These are phyloP conservation scores for Tolypocladium guangdongense DNA, from an alignment of 2,329 filamentous ascomycete species.

Conservation along the genomic window DNA sequence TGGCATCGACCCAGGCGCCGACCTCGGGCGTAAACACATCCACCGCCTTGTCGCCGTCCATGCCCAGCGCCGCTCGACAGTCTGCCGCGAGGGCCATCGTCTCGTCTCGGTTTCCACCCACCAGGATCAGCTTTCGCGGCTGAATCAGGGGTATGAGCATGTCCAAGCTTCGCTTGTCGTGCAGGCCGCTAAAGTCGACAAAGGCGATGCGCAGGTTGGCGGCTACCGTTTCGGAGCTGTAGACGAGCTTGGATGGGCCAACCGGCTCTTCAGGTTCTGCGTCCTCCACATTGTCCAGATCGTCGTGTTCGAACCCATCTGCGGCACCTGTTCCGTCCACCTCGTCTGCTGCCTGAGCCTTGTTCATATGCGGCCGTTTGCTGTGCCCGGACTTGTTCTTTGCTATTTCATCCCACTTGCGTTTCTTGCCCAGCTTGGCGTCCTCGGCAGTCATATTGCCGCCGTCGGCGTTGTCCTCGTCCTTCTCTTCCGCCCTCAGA, in stretches of 20 bases:
- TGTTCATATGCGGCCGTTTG: conserved; percentile 47
- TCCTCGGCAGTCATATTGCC: conserved; percentile 30
- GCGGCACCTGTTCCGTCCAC: conserved; percentile 24
- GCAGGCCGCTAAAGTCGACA: conserved; percentile 84
- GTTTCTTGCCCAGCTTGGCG: conserved; percentile 74
- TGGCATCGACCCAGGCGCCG: conserved; percentile 72
- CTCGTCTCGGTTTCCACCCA: conserved; percentile 69
- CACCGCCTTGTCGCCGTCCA: conserved; percentile 37
- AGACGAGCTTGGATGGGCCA: conserved; percentile 67
- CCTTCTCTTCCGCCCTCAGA: conserved; percentile 81
- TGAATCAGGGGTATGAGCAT: conserved; percentile 93
- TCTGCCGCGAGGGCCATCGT: conserved; percentile 69
- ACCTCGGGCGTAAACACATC: conserved; percentile 74
- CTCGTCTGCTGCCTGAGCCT: conserved; percentile 32
- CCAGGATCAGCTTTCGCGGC: conserved; percentile 87
- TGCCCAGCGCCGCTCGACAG: conserved; percentile 57
- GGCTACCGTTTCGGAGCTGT: conserved; percentile 50
- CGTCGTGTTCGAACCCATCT: conserved; percentile 35
- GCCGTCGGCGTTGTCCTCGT: conserved; percentile 55
- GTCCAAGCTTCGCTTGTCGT: conserved; percentile 86
- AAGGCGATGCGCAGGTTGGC: conserved; percentile 71
- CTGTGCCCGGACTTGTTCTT: conserved; percentile 28
- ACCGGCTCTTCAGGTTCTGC: conserved; percentile 35
- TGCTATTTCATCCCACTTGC: conserved; percentile 74
- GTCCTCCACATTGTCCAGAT: conserved; percentile 49